Evolutionary conservation across 2,329 filamentous ascomycete genomes (phyloP).

Genomic region (Apiospora pterosperma): DNA sequence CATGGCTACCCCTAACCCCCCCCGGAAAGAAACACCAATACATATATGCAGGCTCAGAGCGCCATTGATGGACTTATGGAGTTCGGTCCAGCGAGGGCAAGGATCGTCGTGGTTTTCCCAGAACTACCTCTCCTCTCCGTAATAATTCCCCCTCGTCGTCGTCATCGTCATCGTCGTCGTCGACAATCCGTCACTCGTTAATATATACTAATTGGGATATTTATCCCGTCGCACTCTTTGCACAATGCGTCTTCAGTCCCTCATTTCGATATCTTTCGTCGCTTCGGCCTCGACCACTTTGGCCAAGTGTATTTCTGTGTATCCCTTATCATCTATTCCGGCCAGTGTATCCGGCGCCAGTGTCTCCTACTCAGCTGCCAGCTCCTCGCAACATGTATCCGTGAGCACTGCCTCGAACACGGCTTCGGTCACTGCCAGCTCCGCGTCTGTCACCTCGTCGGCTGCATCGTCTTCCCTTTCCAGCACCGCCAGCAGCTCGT

Average conservation of each 20-base stretch:
- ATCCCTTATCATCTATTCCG: background rate
- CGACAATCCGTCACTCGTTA: background rate
- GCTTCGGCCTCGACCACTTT: conserved; percentile 3
- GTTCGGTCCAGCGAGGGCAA: background rate
- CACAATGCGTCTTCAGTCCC: conserved; percentile 8
- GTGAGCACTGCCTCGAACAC: background rate
- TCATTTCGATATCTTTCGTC: conserved; percentile 9
- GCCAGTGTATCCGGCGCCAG: background rate
- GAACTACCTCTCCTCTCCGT: background rate
- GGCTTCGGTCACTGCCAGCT: background rate
- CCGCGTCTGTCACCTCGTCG: background rate
- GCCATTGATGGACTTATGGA: background rate
- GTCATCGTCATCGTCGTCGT: background rate
- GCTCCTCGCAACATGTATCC: background rate
- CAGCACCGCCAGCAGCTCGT: background rate
- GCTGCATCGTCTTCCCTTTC: background rate
- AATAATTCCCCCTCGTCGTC: background rate
- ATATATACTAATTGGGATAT: background rate
- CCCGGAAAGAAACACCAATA: background rate
- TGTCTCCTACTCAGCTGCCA: background rate
- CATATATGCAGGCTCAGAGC: background rate
- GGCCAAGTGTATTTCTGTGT: background rate
- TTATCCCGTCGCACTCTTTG: conserved; percentile 7
- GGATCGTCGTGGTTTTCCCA: background rate
- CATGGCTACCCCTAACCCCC: background rate